These are phyloP conservation scores for Collariella sp. DNA, from an alignment of 495 filamentous ascomycete genomes.

Conservation along the genomic window DNA sequence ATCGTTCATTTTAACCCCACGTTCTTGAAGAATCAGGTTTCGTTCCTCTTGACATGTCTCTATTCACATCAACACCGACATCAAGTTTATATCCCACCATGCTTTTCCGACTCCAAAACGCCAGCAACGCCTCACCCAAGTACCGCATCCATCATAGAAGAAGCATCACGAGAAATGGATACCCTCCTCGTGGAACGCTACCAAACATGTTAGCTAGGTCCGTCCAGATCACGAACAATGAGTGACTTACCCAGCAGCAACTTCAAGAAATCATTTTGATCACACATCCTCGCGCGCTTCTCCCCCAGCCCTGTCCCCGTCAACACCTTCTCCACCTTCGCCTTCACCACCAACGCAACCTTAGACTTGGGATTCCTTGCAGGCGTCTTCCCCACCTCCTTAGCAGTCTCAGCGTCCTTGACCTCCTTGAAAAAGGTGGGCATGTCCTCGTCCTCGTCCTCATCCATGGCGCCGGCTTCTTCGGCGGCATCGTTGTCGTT, in stretches of 20 bases:
- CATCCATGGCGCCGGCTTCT: slow-evolving; percentile 37
- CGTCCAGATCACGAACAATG: neutral
- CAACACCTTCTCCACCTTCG: slow-evolving; percentile 76
- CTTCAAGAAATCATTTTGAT: slow-evolving; percentile 80
- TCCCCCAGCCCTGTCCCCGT: slow-evolving; percentile 68
- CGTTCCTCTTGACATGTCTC: too few relatives aligned
- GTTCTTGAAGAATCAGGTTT: too few relatives aligned
- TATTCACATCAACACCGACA: neutral
- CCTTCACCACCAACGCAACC: slow-evolving; percentile 65
- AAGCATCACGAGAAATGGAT: slow-evolving; percentile 71
- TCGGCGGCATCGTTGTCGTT: slow-evolving; percentile 47
- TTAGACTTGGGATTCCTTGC: slow-evolving; percentile 56
- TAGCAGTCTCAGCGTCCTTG: slow-evolving; percentile 38
- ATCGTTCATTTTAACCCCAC: too few relatives aligned
- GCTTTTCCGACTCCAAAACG: slow-evolving; percentile 5
- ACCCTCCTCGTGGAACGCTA: slow-evolving; percentile 71
- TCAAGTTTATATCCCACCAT: too few relatives aligned
- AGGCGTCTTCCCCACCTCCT: slow-evolving; percentile 36
- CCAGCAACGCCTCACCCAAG: slow-evolving; percentile 9
- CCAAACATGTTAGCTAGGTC: slow-evolving; percentile 25
- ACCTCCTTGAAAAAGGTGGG: slow-evolving; percentile 73
- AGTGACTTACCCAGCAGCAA: slow-evolving; percentile 29
- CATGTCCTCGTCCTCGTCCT: slow-evolving; percentile 35
- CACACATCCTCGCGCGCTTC: slow-evolving; percentile 72
- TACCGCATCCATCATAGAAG: neutral